phyloP scores from a whole-genome alignment of 495 filamentous ascomycete genomes.

The Penicillium soppii region DNA sequence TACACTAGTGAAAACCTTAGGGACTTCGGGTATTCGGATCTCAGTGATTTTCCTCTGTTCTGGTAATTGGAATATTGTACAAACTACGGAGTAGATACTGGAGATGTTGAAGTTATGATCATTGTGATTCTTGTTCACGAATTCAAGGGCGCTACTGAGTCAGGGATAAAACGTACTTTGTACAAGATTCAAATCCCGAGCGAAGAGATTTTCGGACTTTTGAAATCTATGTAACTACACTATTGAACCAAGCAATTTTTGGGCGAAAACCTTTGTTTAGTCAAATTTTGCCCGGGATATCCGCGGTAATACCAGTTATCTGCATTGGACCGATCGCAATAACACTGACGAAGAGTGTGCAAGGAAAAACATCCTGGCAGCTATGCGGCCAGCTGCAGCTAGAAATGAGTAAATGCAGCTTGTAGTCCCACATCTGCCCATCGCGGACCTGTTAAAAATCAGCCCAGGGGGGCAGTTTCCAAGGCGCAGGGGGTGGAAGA shows the following conservation, averaged over 20 bases:
- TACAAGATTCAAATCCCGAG: not conserved
- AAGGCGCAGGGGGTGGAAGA: not conserved
- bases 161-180: not conserved
- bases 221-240: not conserved
- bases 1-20: not conserved
- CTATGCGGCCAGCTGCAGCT: not conserved
- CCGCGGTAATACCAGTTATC: not conserved
- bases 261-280: no score
- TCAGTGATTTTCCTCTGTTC: not conserved
- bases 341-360: not conserved
- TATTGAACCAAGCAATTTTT: no score
- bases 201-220: not conserved
- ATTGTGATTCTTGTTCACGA: no score
- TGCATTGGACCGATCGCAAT: constrained; percentile 3
- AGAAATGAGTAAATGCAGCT: constrained; percentile 4
- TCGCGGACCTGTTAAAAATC: constrained; percentile 15
- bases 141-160: not conserved
- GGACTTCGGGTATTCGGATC: not conserved
- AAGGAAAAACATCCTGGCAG: not conserved
- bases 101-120: no score
- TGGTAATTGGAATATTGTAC: not conserved
- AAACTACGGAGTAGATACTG: no score
- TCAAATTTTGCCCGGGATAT: not conserved
- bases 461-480: constrained; percentile 11
- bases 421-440: constrained; percentile 4